These are phyloP conservation scores for Peniophora sp. DNA, from an alignment of 1,284 basidiomycete genomes.

Conservation along the genomic window DNA sequence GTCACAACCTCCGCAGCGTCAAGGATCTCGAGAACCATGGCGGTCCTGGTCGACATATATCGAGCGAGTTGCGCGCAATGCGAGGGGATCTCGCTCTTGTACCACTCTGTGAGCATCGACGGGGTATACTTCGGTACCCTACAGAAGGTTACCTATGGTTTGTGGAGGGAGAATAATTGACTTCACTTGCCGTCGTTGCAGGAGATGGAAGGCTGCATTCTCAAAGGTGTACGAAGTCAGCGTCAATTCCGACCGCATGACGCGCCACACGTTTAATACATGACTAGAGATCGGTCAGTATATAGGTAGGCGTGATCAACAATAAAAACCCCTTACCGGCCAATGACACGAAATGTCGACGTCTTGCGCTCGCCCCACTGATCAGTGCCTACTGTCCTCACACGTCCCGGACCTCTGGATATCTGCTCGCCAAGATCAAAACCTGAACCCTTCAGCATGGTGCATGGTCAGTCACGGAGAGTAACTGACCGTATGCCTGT, in stretches of 20 bases:
- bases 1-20: slow-evolving; percentile 77
- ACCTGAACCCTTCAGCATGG: slow-evolving; percentile 32
- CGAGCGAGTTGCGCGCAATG: slow-evolving; percentile 50
- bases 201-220: slow-evolving; percentile 78
- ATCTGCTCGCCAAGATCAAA: slow-evolving; percentile 62
- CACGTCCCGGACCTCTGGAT: slow-evolving; percentile 52
- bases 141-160: slow-evolving; percentile 9
- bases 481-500: slow-evolving; percentile 45
- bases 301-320: too few relatives aligned
- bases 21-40: slow-evolving; percentile 69
- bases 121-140: slow-evolving; percentile 76
- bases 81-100: slow-evolving; percentile 46
- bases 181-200: slow-evolving; percentile 61
- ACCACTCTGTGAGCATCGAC: slow-evolving; percentile 69
- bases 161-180: too few relatives aligned
- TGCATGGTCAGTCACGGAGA: slow-evolving; percentile 1
- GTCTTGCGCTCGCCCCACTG: slow-evolving; percentile 74
- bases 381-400: slow-evolving; percentile 36
- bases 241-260: slow-evolving; percentile 82
- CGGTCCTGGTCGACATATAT: slow-evolving; percentile 58
- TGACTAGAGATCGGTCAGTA: slow-evolving; percentile 40
- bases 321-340: too few relatives aligned
- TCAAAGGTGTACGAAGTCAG: slow-evolving; percentile 85
- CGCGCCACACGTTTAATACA: slow-evolving; percentile 88
- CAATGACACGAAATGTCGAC: slow-evolving; percentile 79